phyloP scores from a whole-genome alignment of 345 rosid genomes.

The Aegle marmelos region DNA sequence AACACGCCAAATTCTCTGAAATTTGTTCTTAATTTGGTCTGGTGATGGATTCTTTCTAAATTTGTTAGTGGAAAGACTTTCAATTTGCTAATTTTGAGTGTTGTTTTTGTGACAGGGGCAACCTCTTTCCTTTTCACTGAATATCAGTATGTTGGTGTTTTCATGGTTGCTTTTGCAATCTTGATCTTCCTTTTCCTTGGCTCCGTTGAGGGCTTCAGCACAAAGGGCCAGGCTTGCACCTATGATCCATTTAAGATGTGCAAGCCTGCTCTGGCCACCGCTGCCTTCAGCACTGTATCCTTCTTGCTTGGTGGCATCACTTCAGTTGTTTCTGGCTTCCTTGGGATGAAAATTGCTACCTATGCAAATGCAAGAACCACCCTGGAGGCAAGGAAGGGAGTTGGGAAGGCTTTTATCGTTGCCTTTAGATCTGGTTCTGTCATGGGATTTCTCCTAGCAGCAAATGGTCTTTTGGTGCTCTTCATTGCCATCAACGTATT shows the following conservation, averaged over 20 bases:
- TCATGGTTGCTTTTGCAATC: conserved; percentile 56
- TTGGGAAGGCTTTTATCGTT: conserved; percentile 74
- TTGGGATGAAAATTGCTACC: conserved; percentile 92
- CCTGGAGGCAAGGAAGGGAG: conserved; percentile 85
- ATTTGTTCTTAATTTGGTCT: not conserved
- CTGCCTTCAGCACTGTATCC: conserved; percentile 71
- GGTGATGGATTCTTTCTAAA: not conserved
- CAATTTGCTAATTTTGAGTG: not conserved
- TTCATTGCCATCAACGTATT: conserved; percentile 63
- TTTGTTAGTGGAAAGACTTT: not conserved
- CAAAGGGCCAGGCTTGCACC: conserved; percentile 65
- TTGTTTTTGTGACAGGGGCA: conserved; percentile 45
- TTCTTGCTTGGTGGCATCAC: conserved; percentile 76
- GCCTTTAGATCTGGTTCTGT: conserved; percentile 84
- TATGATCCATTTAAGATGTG: conserved; percentile 51
- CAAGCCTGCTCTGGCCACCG: conserved; percentile 88
- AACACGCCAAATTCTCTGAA: not conserved
- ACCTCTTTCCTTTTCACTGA: conserved; percentile 65
- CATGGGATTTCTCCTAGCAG: conserved; percentile 85
- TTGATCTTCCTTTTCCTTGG: conserved; percentile 66
- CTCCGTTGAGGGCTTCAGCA: conserved; percentile 70
- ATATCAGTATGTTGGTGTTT: conserved; percentile 56
- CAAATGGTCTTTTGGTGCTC: conserved; percentile 77
- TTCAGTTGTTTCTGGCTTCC: conserved; percentile 82
- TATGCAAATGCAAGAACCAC: conserved; percentile 92